A percentile compares a stretch with the other conserved stretches of the same genome.
Conservation (phyloP, 176 grass and related monocot species). For the Calamus simplicifolius region DNA sequence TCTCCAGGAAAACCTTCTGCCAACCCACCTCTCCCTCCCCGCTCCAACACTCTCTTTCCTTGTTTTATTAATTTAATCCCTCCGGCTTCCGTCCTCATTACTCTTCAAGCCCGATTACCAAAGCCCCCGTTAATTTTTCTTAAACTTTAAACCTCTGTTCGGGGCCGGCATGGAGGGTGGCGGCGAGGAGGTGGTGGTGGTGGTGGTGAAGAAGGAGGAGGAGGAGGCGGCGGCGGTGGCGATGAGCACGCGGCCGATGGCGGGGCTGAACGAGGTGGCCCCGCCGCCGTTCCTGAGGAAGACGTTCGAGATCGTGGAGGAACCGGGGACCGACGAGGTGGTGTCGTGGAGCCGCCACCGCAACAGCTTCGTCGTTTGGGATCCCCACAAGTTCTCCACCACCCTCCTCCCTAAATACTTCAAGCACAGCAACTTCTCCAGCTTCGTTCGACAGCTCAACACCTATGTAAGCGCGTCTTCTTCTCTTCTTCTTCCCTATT, state of each 20-base stretch:
- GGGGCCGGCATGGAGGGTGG: not conserved
- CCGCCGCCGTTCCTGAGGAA: constrained; percentile 48
- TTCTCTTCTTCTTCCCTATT: not conserved
- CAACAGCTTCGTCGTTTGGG: constrained; percentile 60
- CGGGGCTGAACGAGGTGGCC: constrained; percentile 12
- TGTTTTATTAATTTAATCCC: no score
- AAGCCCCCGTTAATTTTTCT: no score
- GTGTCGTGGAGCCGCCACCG: constrained; percentile 34
- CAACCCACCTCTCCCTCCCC: no score
- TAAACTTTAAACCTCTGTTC: no score
- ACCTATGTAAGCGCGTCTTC: constrained; percentile 6
- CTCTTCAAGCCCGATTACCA: no score
- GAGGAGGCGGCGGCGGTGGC: not conserved
- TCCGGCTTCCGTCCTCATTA: no score
- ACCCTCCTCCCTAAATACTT: constrained; percentile 33
- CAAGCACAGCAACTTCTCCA: constrained; percentile 26
- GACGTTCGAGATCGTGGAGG: constrained; percentile 55
- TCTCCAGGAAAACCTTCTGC: no score
- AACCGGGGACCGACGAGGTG: constrained; percentile 32
- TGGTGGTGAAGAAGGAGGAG: constrained; percentile 20
- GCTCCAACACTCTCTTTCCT: no score
- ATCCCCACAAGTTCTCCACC: constrained; percentile 34
- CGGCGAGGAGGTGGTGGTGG: constrained; percentile 21
- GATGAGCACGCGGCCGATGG: constrained; percentile 11
- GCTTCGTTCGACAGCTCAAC: constrained; percentile 23